Percentiles rank a stretch among this genome's conserved stretches.
Evolutionary conservation across 495 filamentous ascomycete genomes (phyloP).

Genomic region (Oleoguttula mirabilis): DNA sequence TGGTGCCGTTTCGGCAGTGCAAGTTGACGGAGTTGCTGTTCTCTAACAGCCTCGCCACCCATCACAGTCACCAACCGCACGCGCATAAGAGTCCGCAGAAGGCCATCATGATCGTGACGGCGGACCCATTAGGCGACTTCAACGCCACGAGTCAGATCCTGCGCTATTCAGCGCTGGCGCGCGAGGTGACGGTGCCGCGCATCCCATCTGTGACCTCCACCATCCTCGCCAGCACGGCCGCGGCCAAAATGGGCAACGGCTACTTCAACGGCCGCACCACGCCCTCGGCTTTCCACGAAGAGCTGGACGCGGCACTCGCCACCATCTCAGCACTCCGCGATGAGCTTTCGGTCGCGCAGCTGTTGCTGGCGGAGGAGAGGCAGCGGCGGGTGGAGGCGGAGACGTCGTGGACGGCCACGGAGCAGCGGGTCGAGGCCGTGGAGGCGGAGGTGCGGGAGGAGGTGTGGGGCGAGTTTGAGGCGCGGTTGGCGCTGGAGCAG

Average conservation of each 20-base stretch:
- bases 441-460: conserved; percentile 88
- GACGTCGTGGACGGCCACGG: conserved; percentile 28
- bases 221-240: conserved; percentile 36
- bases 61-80: conserved; percentile 33
- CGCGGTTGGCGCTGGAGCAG: conserved; percentile 57
- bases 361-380: conserved; percentile 52
- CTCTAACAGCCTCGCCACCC: conserved; percentile 79
- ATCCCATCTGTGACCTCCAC: conserved; percentile 64
- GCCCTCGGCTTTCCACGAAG: conserved; percentile 40
- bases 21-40: conserved; percentile 95
- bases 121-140: conserved; percentile 86
- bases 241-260: not conserved
- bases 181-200: conserved; percentile 85
- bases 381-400: conserved; percentile 38
- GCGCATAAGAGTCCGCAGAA: conserved; percentile 45
- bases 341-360: conserved; percentile 53
- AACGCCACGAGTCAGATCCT: conserved; percentile 95
- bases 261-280: conserved; percentile 36
- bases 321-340: conserved; percentile 64
- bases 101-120: conserved; percentile 91
- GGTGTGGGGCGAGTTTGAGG: conserved; percentile 75
- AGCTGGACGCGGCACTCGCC: conserved; percentile 60
- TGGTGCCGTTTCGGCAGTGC: conserved; percentile 90
- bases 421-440: conserved; percentile 47
- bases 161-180: conserved; percentile 84